phyloP scores from a whole-genome alignment of 2,329 filamentous ascomycete species.

The Mariannaea elegans region DNA sequence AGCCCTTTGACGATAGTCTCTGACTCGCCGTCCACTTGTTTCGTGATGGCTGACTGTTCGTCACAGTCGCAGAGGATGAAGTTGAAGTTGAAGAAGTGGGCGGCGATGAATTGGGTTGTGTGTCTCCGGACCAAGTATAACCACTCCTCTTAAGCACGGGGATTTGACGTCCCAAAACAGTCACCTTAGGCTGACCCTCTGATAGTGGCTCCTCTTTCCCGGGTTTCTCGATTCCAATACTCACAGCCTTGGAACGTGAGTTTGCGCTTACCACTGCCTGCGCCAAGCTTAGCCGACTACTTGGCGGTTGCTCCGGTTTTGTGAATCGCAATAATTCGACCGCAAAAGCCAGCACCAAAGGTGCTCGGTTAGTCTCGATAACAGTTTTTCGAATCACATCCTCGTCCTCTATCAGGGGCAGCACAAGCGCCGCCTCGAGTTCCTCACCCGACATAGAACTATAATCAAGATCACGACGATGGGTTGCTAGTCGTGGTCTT shows the following conservation, averaged over 20 bases:
- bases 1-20: constrained; percentile 60
- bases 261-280: constrained; percentile 87
- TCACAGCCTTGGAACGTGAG: constrained; percentile 78
- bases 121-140: constrained; percentile 59
- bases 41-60: constrained; percentile 25
- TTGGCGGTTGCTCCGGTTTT: constrained; percentile 85
- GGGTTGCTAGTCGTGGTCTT: constrained; percentile 45
- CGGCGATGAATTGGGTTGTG: constrained; percentile 29
- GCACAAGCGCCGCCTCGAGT: constrained; percentile 67
- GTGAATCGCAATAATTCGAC: constrained; percentile 78
- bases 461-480: constrained; percentile 49
- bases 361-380: constrained; percentile 81
- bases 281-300: constrained; percentile 82
- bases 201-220: constrained; percentile 78
- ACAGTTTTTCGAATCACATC: constrained; percentile 64
- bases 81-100: constrained; percentile 24
- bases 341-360: constrained; percentile 82
- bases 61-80: constrained; percentile 26
- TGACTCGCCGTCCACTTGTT: constrained; percentile 61
- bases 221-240: constrained; percentile 74
- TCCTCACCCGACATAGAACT: constrained; percentile 61
- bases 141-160: constrained; percentile 80
- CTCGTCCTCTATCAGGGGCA: constrained; percentile 68
- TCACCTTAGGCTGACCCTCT: constrained; percentile 77
- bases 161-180: constrained; percentile 77